phyloP scores from a whole-genome alignment of 305 asterid species.

The Fraxinus paxiana region DNA sequence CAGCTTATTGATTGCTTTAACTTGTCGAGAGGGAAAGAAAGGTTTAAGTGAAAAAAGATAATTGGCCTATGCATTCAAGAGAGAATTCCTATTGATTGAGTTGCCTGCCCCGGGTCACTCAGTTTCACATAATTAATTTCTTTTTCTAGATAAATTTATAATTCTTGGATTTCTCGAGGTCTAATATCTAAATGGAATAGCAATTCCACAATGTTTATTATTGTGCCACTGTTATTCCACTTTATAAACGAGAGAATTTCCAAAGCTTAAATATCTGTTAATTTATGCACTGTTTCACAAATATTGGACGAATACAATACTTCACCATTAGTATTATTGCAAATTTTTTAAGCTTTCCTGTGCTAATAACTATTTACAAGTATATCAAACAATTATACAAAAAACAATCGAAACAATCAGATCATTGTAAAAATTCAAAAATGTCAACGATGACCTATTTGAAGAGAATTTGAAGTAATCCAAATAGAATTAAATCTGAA shows the following conservation, averaged over 20 bases:
- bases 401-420: not conserved
- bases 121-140: too few relatives aligned
- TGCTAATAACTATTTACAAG: not conserved
- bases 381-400: not conserved
- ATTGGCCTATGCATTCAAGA: too few relatives aligned
- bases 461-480: not conserved
- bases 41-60: not conserved
- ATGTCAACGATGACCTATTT: not conserved
- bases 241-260: not conserved
- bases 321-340: not conserved
- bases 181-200: not conserved
- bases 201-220: not conserved
- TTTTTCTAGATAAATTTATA: too few relatives aligned
- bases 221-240: constrained; percentile 1
- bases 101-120: too few relatives aligned
- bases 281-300: not conserved
- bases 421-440: constrained; percentile 1
- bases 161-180: too few relatives aligned
- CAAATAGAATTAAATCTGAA: not conserved
- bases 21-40: not conserved
- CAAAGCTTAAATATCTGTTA: not conserved
- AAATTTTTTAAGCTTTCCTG: not conserved
- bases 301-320: not conserved
- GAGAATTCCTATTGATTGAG: too few relatives aligned
- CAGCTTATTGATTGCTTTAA: not conserved